Evolutionary conservation across 306 rosid species (phyloP), one percentile per base, ranked within the genome.

Genomic region (Ormosia emarginata): DNA sequence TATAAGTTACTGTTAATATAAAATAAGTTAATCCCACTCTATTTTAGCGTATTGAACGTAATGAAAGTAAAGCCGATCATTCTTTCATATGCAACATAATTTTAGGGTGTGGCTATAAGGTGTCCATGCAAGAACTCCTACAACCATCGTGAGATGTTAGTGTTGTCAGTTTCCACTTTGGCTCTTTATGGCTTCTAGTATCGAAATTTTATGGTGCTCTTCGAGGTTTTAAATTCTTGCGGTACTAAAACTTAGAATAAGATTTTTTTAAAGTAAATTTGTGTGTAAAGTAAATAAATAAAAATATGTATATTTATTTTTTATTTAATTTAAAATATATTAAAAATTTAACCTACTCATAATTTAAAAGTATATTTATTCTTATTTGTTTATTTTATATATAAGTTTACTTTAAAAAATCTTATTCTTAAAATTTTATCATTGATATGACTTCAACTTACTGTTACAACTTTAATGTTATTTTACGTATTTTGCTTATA

Each of bases 111-210:
- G 71, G 59, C 80, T 30, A 61, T 7, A 41, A 33, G 34, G 18
- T 57, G 49, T 62, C 80, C 62, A 67, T 62, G 80, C 70, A 62
- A 76, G 80, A 76, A n/a, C 9, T 7, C 17, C 69, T 58, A 29
- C 68, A 41, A 29, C 18, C 57, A 52, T n/a, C 24, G 17, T 8
- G 32, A 40, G 57, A 11, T 58, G 79, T 76, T 39, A 33, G 36
- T 46, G 62, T 62, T 62, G 71, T 76, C 80, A 61, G 47, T 75
- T 61, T 44, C 71, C 37, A 14, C 49, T 46, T 59, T 5, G 8
- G 34, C 62, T 62, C 3, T 33, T 46, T 62, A 46, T 76, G 80
- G 71, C 62, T 29, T 62, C 62, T 2, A 46, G 36, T 9, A 33
- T 10, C 15, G 8, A 44, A 43, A 15, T 41, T 57, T 58, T 24